Evolutionary conservation across 768 basidiomycete genomes (phyloP), one percentile per base, ranked within the genome.

Genomic region (button mushroom (Agaricus bisporus)): DNA sequence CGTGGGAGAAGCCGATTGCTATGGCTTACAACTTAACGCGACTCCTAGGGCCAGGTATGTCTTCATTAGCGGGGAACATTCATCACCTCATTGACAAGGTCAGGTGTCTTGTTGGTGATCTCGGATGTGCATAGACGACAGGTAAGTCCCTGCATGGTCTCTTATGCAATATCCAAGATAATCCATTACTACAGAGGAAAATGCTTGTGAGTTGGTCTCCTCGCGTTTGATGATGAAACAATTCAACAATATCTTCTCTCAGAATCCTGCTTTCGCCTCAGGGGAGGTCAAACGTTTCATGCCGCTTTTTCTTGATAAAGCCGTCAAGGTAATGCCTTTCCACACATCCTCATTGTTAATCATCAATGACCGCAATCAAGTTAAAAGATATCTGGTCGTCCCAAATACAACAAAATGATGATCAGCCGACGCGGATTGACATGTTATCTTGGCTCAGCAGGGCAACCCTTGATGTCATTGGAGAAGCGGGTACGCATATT

Each of bases 391-490:
- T 75, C n/a, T 78, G 73, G 78, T 56, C 57, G 0, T 42, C 61
- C 1, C 68, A 77, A 59, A 63, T 73, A 7, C 41, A 28, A 58
- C 64, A 41, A 54, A 70, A 56, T 5, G 61, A 61, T 20, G 66
- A 52, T 38, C 49, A 42, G 2, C 66, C 53, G 11, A 45, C 25
- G 5, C 69, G 66, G 5, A 68, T 89, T 32, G 85, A 92, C 43
- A 78, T 81, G 2, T 67, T 85, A 36, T 68, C 73, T 1, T 89
- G 82, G 81, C 70, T 90, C 1, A 81, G 79, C 39, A 78, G 78
- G 36, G 75, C 78, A 29, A 87, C 88, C 3, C 72, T 91, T 5
- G 90, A 91, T 59, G 77, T 87, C 52, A 88, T 93, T 48, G 88
- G 88, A 8, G 72, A 85, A 41, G 83, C 73, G 70, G 83, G 85